These are phyloP conservation scores for Naganishia antarctica DNA, from an alignment of 768 basidiomycete species.

Conservation along the genomic window DNA sequence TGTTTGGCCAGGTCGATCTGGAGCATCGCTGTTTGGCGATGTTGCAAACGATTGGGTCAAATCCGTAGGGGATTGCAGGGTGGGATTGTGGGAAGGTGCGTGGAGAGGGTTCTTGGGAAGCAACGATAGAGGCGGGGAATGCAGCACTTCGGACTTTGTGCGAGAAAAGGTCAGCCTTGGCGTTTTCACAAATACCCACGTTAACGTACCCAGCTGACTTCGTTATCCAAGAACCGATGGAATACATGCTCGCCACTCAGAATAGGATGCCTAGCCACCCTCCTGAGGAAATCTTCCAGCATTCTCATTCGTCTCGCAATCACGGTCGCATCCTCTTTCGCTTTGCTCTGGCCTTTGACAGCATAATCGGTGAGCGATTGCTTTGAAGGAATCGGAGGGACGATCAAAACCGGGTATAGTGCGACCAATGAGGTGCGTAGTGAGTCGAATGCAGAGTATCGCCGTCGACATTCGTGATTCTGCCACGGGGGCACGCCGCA, in stretches of 20 bases:
- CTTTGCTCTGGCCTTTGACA: slow-evolving; percentile 77
- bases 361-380: slow-evolving; percentile 95
- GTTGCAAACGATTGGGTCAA: slow-evolving; percentile 27
- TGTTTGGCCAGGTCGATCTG: slow-evolving; percentile 3
- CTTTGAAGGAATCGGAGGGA: slow-evolving; percentile 96
- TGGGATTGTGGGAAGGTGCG: slow-evolving; percentile 90
- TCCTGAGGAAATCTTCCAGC: slow-evolving; percentile 90
- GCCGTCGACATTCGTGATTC: slow-evolving; percentile 75
- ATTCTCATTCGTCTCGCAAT: slow-evolving; percentile 89
- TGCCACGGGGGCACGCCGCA: slow-evolving; percentile 44
- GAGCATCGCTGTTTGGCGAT: slow-evolving; percentile 20
- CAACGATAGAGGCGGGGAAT: slow-evolving; percentile 82
- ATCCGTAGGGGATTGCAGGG: slow-evolving; percentile 47
- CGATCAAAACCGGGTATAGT: slow-evolving; percentile 90
- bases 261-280: slow-evolving; percentile 85
- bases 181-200: background rate
- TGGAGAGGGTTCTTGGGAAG: slow-evolving; percentile 94
- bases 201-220: slow-evolving; percentile 72
- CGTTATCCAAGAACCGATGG: slow-evolving; percentile 89
- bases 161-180: background rate
- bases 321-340: slow-evolving; percentile 88
- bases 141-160: slow-evolving; percentile 76
- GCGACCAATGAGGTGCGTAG: slow-evolving; percentile 74
- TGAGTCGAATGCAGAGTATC: slow-evolving; percentile 97
- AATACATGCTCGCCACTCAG: slow-evolving; percentile 93